Evolutionary conservation across 306 rosid species (phyloP).

Genomic region (Vigna hirtella): DNA sequence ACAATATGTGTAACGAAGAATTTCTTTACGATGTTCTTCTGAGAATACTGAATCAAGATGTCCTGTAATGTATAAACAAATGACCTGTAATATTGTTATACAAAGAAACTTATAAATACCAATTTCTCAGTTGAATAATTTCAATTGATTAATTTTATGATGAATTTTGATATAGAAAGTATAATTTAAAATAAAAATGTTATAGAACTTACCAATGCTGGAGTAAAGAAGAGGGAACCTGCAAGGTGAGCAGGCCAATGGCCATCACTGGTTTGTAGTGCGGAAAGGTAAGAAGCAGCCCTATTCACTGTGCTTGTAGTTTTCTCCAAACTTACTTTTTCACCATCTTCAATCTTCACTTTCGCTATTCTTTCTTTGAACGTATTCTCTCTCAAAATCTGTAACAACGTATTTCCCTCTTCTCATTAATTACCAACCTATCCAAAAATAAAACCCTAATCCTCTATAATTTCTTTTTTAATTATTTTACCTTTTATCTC

Average conservation of each 20-base stretch:
- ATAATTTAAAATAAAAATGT: too few species aligned
- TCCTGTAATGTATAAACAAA: not conserved
- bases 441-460: too few species aligned
- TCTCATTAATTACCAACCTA: too few species aligned
- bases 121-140: too few species aligned
- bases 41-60: not conserved
- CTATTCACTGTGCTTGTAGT: not conserved
- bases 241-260: not conserved
- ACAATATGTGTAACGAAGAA: not conserved
- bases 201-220: not conserved
- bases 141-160: too few species aligned
- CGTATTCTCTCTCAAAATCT: not conserved
- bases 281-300: not conserved
- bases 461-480: too few species aligned
- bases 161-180: too few species aligned
- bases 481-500: too few species aligned
- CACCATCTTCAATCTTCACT: not conserved
- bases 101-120: too few species aligned
- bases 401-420: too few species aligned
- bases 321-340: not conserved
- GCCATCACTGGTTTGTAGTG: not conserved
- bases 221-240: not conserved
- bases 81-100: not conserved
- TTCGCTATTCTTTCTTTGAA: too few species aligned
- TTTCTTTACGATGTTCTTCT: not conserved